Percentiles rank a stretch among this genome's conserved stretches.
Conservation (phyloP, 164 flowering plant species). For the Saururus chinensis region DNA sequence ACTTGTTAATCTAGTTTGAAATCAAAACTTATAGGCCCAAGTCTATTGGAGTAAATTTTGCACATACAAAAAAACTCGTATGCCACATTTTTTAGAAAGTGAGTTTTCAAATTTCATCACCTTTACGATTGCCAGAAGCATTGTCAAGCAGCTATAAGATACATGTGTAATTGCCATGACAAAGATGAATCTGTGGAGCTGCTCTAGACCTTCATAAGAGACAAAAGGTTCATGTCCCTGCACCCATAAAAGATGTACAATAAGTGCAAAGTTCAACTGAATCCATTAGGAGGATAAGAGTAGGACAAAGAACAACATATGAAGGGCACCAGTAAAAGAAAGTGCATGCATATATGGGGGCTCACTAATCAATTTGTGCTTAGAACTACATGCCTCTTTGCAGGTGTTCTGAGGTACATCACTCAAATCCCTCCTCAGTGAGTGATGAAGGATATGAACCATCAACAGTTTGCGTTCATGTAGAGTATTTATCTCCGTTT, state of each 20-base stretch:
- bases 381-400: conserved; percentile 43
- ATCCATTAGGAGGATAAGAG: background rate
- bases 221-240: conserved; percentile 97
- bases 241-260: conserved; percentile 1
- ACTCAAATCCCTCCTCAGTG: conserved; percentile 49
- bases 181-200: conserved; percentile 94
- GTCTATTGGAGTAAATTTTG: background rate
- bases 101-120: conserved; percentile 18
- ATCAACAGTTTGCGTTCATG: conserved; percentile 49
- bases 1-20: background rate
- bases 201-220: conserved; percentile 95
- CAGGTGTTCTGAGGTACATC: conserved; percentile 49
- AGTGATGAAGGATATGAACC: conserved; percentile 24
- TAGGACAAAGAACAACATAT: background rate
- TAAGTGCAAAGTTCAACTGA: background rate
- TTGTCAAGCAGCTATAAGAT: conserved; percentile 92
- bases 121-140: conserved; percentile 95
- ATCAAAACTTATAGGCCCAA: background rate
- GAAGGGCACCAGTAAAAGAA: background rate
- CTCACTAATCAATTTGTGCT: background rate
- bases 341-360: background rate
- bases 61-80: background rate
- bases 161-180: conserved; percentile 97
- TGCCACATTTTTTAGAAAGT: background rate
- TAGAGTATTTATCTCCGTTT: conserved; percentile 21